Conservation (phyloP, 129 eudicot genomes). For the Lonicera japonica region DNA sequence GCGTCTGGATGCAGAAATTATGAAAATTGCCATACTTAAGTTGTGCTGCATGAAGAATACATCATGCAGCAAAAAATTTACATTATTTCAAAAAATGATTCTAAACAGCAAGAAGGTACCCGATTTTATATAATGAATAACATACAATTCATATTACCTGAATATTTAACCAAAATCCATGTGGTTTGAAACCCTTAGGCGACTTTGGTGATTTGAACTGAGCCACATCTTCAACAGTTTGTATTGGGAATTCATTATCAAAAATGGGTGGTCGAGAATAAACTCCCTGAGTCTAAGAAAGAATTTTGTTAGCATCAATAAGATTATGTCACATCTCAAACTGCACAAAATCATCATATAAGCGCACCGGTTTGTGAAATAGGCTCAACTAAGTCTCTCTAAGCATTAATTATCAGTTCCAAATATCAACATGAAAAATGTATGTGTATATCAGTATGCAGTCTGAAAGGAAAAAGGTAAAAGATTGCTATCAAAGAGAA, state of each 20-base stretch:
- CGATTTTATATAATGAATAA: too few relatives aligned
- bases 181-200: neutral
- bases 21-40: constrained; percentile 1
- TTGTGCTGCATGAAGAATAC: constrained; percentile 24
- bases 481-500: neutral
- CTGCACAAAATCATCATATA: too few relatives aligned
- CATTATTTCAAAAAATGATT: neutral
- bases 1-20: neutral
- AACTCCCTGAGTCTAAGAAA: neutral
- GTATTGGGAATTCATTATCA: neutral
- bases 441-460: too few relatives aligned
- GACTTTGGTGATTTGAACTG: neutral
- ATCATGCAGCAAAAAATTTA: constrained; percentile 10
- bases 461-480: neutral
- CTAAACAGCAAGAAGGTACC: too few relatives aligned
- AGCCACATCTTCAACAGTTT: neutral
- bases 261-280: neutral
- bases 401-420: neutral
- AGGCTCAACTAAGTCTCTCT: too few relatives aligned
- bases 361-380: too few relatives aligned
- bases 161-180: neutral
- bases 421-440: neutral
- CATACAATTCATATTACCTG: neutral
- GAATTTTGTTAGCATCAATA: too few relatives aligned
- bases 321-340: too few relatives aligned